These are phyloP conservation scores for Plasmopara halstedii DNA, from an alignment of 352 stramenopile species.

Conservation along the genomic window DNA sequence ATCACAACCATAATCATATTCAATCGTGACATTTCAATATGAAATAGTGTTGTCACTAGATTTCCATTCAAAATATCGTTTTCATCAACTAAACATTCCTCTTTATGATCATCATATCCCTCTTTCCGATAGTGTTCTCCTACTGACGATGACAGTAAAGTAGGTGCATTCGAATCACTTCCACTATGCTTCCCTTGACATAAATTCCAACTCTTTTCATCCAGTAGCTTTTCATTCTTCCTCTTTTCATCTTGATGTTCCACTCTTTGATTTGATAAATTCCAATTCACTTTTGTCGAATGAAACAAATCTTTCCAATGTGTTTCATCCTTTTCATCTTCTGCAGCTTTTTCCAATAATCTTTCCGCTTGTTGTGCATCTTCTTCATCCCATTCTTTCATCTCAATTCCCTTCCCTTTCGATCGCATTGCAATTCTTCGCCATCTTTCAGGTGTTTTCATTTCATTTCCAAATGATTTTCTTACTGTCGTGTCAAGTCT, in stretches of 20 bases:
- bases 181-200: no score
- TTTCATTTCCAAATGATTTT: constrained; percentile 12
- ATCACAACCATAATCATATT: constrained; percentile 30
- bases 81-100: no score
- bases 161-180: no score
- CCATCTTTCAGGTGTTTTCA: constrained; percentile 27
- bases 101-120: no score
- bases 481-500: background rate
- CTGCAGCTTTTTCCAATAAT: constrained; percentile 20
- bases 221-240: background rate
- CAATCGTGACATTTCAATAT: constrained; percentile 29
- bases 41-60: background rate
- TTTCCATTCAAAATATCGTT: no score
- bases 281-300: background rate
- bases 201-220: no score
- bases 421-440: constrained; percentile 20
- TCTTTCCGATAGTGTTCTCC: no score
- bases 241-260: background rate
- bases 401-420: constrained; percentile 14
- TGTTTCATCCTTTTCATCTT: constrained; percentile 17
- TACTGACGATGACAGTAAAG: no score
- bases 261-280: background rate
- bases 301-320: constrained; percentile 38
- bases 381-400: constrained; percentile 20
- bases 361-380: constrained; percentile 18